phyloP scores from a whole-genome alignment of 2,329 filamentous ascomycete species.

The Plectosphaerella plurivora region DNA sequence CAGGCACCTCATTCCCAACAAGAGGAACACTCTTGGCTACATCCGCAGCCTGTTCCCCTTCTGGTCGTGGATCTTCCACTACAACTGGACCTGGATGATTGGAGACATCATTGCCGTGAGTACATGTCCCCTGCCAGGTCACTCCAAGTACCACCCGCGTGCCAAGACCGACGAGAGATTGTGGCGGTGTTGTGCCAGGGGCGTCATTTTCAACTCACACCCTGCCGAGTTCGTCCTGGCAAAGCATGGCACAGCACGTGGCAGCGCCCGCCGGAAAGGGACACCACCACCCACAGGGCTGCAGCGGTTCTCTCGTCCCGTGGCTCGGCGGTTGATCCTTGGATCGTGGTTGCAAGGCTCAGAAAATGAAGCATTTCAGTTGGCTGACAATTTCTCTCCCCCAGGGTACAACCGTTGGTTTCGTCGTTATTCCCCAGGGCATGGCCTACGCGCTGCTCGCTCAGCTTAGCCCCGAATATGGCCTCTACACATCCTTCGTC shows the following conservation, averaged over 20 bases:
- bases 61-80: constrained; percentile 40
- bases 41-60: constrained; percentile 42
- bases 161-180: too few species aligned
- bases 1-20: constrained; percentile 28
- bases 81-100: constrained; percentile 12
- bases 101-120: constrained; percentile 12
- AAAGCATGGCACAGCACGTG: too few species aligned
- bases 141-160: too few species aligned
- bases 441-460: constrained; percentile 77
- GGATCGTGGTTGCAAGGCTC: too few species aligned
- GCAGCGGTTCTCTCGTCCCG: background rate
- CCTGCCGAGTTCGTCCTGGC: too few species aligned
- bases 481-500: constrained; percentile 79
- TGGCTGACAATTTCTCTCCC: constrained; percentile 11
- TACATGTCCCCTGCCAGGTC: background rate
- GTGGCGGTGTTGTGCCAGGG: too few species aligned
- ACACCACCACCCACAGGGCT: too few species aligned
- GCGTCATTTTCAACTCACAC: too few species aligned
- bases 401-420: constrained; percentile 57
- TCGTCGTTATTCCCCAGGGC: constrained; percentile 73
- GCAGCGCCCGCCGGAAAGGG: background rate
- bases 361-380: background rate
- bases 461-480: constrained; percentile 62
- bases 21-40: constrained; percentile 25
- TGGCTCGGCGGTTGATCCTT: too few species aligned